Conservation (phyloP, 305 asterid species). For the Rubia tinctorum region DNA sequence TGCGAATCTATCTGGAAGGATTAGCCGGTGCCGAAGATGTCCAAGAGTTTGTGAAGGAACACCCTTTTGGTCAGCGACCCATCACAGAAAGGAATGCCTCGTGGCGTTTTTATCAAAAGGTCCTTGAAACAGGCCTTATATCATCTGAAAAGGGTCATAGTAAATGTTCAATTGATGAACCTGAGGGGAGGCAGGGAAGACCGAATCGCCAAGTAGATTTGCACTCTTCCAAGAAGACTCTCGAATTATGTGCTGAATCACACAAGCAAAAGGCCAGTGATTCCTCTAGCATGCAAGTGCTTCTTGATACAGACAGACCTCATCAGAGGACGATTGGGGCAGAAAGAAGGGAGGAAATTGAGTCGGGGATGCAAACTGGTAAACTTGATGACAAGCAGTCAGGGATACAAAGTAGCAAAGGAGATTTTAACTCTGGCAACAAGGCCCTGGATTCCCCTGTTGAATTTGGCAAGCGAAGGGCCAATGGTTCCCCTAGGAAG, state of each 20-base stretch:
- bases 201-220: neutral
- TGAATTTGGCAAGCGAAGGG: neutral
- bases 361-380: neutral
- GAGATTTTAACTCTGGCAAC: neutral
- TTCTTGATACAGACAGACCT: neutral
- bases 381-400: neutral
- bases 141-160: neutral
- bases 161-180: neutral
- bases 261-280: neutral
- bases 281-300: neutral
- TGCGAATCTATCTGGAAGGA: slow-evolving; percentile 69
- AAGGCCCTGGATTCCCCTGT: neutral
- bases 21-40: slow-evolving; percentile 66
- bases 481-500: neutral
- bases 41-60: slow-evolving; percentile 66
- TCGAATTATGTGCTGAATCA: neutral
- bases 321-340: neutral
- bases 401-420: neutral
- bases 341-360: neutral
- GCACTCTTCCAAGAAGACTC: neutral
- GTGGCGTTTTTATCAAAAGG: slow-evolving; percentile 68
- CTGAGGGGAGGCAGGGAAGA: neutral
- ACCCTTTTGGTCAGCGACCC: slow-evolving; percentile 79
- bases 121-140: slow-evolving; percentile 31
- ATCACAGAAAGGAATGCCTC: slow-evolving; percentile 68